Percentiles rank a stretch among this genome's conserved stretches.
These are phyloP conservation scores for Sugiyamaella pinicola DNA, from an alignment of 1,139 yeast genomes.

Conservation along the genomic window DNA sequence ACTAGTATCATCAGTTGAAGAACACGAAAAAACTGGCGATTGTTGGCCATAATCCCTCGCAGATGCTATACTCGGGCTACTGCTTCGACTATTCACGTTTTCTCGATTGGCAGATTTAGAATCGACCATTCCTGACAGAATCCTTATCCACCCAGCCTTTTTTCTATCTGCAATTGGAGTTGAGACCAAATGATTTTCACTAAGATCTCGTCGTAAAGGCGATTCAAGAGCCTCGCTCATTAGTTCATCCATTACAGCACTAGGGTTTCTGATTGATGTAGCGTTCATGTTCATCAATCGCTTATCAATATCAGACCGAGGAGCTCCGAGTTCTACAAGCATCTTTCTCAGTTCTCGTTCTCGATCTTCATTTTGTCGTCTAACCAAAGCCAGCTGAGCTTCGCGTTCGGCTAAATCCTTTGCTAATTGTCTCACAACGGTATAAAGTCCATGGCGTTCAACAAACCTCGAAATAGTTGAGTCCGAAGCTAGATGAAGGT, in stretches of 20 bases:
- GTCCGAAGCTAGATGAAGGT: conserved; percentile 44
- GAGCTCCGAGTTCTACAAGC: conserved; percentile 51
- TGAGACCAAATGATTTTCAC: neutral
- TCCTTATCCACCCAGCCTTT: conserved; percentile 9
- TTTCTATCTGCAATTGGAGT: conserved; percentile 8
- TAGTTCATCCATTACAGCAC: conserved; percentile 35
- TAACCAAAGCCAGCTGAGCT: conserved; percentile 48
- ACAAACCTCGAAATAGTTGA: conserved; percentile 45
- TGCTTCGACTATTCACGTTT: neutral
- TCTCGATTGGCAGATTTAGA: neutral
- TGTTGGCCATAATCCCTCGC: neutral
- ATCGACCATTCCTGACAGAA: conserved; percentile 9
- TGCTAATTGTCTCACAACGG: conserved; percentile 52
- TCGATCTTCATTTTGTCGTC: conserved; percentile 48
- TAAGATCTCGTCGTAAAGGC: neutral
- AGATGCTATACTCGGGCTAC: neutral
- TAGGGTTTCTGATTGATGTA: conserved; percentile 35
- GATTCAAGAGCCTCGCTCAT: conserved; percentile 40
- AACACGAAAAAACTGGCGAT: neutral
- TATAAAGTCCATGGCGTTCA: conserved; percentile 47
- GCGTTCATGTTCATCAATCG: conserved; percentile 39
- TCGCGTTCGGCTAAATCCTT: conserved; percentile 54
- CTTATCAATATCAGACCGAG: conserved; percentile 50
- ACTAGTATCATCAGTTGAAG: neutral
- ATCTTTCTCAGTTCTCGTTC: conserved; percentile 50